Conservation (phyloP, 805 yeast genomes). For the Lipomyces spencermartinsiae region DNA sequence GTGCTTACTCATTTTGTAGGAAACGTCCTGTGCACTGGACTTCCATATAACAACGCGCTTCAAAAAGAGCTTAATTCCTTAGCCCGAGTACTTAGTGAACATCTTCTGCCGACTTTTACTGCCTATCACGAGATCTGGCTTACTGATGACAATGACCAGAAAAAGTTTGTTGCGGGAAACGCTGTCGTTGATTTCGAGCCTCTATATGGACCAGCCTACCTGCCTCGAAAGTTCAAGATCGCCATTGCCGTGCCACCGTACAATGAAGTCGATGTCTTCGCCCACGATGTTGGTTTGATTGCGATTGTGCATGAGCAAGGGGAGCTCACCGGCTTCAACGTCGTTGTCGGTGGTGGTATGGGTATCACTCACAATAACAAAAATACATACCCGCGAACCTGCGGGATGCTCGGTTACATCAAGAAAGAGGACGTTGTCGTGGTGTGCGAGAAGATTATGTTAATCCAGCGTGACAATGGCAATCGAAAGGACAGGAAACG, state of each 20-base stretch:
- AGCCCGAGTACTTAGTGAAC: slow-evolving; percentile 74
- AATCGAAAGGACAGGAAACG: slow-evolving; percentile 96
- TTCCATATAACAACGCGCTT: slow-evolving; percentile 81
- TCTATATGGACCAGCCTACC: slow-evolving; percentile 79
- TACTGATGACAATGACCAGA: slow-evolving; percentile 73
- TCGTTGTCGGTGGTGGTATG: slow-evolving; percentile 98
- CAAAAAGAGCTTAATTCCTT: slow-evolving; percentile 73
- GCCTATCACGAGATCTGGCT: slow-evolving; percentile 98
- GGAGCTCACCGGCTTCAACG: slow-evolving; percentile 76
- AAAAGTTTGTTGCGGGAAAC: slow-evolving; percentile 84
- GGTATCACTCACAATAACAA: slow-evolving; percentile 96
- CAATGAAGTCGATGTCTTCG: slow-evolving; percentile 95
- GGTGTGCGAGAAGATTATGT: slow-evolving; percentile 90
- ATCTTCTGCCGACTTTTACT: slow-evolving; percentile 85
- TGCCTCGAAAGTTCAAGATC: slow-evolving; percentile 95
- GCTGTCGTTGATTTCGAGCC: slow-evolving; percentile 86
- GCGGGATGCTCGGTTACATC: slow-evolving; percentile 82
- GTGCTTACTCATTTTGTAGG: slow-evolving; percentile 11
- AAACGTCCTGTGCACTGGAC: slow-evolving; percentile 89
- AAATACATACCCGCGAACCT: slow-evolving; percentile 95
- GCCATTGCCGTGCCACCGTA: slow-evolving; percentile 95
- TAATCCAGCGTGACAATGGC: slow-evolving; percentile 93
- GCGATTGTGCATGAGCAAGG: slow-evolving; percentile 70
- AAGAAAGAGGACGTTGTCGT: slow-evolving; percentile 68
- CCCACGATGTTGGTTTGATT: slow-evolving; percentile 91